These are phyloP conservation scores for Diplodia scrobiculata DNA, from an alignment of 2,329 filamentous ascomycete species.

Conservation along the genomic window DNA sequence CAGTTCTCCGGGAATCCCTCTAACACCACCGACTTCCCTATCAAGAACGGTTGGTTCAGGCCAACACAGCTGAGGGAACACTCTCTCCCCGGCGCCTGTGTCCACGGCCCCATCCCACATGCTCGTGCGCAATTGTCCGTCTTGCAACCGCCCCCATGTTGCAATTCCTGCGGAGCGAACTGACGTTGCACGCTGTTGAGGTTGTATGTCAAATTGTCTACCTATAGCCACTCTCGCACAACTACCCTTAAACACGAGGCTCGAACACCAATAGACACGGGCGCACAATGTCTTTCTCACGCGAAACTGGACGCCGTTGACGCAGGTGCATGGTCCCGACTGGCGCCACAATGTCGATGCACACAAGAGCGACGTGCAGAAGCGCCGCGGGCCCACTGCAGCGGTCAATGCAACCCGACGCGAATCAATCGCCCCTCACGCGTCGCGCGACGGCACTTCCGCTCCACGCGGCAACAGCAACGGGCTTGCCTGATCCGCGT, in stretches of 20 bases:
- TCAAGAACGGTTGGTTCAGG: not conserved
- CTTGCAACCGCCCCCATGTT: not conserved
- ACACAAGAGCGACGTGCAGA: conserved; percentile 3
- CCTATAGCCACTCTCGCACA: not conserved
- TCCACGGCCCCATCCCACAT: not conserved
- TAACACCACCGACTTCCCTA: not conserved
- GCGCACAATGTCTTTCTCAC: not conserved
- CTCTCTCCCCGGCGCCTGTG: not conserved
- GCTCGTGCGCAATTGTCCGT: not conserved
- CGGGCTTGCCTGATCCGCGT: not conserved
- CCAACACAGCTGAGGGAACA: not conserved
- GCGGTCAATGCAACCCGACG: not conserved
- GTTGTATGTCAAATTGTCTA: not conserved
- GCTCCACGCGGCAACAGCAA: not conserved
- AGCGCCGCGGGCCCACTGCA: not conserved
- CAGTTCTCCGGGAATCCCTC: not conserved
- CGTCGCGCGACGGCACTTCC: not conserved
- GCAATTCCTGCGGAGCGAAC: not conserved
- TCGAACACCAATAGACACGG: conserved; percentile 8
- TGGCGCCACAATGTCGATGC: conserved; percentile 6
- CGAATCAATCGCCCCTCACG: not conserved
- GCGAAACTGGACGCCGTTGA: conserved; percentile 10
- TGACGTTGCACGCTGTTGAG: not conserved
- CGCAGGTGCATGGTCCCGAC: conserved; percentile 9
- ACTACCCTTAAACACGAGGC: not conserved